These are phyloP conservation scores for Aspergillus phoenicis DNA, from an alignment of 2,329 filamentous ascomycete species.

Conservation along the genomic window DNA sequence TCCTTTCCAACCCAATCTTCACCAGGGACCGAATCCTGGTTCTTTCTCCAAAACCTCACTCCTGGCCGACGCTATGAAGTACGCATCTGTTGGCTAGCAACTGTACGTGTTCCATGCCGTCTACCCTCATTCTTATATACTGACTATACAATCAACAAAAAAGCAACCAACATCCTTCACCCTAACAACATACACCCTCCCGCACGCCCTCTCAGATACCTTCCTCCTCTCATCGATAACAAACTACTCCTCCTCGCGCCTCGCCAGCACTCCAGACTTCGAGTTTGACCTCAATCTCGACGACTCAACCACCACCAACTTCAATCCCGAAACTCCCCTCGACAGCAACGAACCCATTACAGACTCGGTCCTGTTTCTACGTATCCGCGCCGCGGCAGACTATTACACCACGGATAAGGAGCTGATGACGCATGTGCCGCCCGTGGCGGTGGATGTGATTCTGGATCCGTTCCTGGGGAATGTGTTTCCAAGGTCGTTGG, in stretches of 20 bases:
- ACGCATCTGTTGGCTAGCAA: constrained; percentile 89
- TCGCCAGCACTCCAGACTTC: constrained; percentile 27
- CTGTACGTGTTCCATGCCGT: constrained; percentile 59
- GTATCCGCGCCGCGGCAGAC: constrained; percentile 74
- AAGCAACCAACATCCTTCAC: constrained; percentile 86
- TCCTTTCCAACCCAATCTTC: constrained; percentile 63
- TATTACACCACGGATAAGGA: constrained; percentile 75
- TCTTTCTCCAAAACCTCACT: constrained; percentile 71
- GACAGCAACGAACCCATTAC: constrained; percentile 26
- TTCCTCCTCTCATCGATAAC: constrained; percentile 67
- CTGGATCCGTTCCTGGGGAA: constrained; percentile 85
- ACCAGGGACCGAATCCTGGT: constrained; percentile 72
- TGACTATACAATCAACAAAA: constrained; percentile 38
- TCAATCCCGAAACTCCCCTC: constrained; percentile 8
- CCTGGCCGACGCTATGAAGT: constrained; percentile 82
- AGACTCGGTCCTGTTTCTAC: constrained; percentile 68
- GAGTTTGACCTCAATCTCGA: constrained; percentile 15
- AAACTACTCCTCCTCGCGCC: constrained; percentile 60
- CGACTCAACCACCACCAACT: constrained; percentile 21
- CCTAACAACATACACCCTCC: constrained; percentile 65
- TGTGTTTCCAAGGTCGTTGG: constrained; percentile 74
- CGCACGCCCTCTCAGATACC: constrained; percentile 63
- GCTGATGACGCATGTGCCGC: constrained; percentile 74
- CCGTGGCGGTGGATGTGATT: constrained; percentile 77
- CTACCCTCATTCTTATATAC: no score